Conservation (phyloP, 805 yeast genomes). For the Pichia heedii region DNA sequence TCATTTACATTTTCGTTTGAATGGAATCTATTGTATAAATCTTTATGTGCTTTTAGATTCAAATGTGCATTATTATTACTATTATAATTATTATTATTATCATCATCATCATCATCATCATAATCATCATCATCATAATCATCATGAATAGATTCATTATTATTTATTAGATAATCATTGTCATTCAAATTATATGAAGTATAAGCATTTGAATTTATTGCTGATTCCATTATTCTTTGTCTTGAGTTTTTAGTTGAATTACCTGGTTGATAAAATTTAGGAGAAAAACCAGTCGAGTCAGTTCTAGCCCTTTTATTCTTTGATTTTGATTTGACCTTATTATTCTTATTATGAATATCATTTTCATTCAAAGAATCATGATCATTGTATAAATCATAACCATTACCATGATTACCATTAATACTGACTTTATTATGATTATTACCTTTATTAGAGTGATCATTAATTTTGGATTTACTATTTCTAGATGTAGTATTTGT, state of each 20-base stretch:
- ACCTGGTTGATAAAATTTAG: conserved; percentile 3
- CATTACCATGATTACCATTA: background rate
- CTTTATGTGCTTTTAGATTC: too few relatives aligned
- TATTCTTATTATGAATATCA: too few relatives aligned
- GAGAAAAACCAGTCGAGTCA: conserved; percentile 1
- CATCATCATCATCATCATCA: background rate
- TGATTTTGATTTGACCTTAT: background rate
- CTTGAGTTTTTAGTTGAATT: conserved; percentile 1
- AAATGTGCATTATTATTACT: too few relatives aligned
- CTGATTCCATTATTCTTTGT: conserved; percentile 6
- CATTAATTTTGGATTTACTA: too few relatives aligned
- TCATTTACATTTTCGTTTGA: too few relatives aligned
- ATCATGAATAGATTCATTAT: background rate
- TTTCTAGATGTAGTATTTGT: background rate
- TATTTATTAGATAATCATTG: background rate
- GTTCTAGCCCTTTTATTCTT: background rate
- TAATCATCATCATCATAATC: background rate
- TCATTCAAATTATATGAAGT: background rate
- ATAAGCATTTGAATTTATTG: background rate
- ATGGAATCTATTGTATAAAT: too few relatives aligned
- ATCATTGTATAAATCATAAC: too few relatives aligned
- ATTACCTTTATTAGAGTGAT: too few relatives aligned
- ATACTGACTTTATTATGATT: too few relatives aligned
- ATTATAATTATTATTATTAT: background rate
- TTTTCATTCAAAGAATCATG: too few relatives aligned